Conservation (phyloP, 176 grass and related monocot species). For the Poa annua region DNA sequence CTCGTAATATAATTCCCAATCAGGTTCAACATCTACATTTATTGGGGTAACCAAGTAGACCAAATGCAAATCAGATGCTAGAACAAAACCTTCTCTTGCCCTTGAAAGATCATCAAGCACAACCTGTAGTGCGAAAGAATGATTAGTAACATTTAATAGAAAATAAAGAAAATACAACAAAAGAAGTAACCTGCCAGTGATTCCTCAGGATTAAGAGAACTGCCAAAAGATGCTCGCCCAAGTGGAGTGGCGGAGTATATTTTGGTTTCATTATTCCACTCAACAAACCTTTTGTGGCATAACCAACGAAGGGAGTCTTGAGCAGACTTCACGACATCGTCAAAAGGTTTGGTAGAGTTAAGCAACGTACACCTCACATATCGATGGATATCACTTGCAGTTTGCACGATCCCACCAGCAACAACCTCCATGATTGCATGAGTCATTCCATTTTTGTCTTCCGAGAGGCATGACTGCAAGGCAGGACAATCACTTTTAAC, state of each 20-base stretch:
- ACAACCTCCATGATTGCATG: slow-evolving; percentile 99
- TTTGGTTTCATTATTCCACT: slow-evolving; percentile 80
- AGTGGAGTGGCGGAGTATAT: slow-evolving; percentile 85
- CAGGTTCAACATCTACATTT: slow-evolving; percentile 94
- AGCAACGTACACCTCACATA: slow-evolving; percentile 96
- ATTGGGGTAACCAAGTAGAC: slow-evolving; percentile 94
- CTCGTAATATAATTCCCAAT: slow-evolving; percentile 97
- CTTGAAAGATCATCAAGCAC: slow-evolving; percentile 95
- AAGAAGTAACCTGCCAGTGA: slow-evolving; percentile 67
- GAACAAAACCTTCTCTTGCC: slow-evolving; percentile 95
- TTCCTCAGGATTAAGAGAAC: slow-evolving; percentile 95
- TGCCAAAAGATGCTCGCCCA: slow-evolving; percentile 90
- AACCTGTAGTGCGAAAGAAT: slow-evolving; percentile 56
- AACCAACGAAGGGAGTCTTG: slow-evolving; percentile 98
- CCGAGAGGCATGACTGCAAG: slow-evolving; percentile 91
- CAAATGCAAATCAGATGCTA: slow-evolving; percentile 96
- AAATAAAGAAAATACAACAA: slow-evolving; percentile 35
- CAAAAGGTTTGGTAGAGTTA: slow-evolving; percentile 93
- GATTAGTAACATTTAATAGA: slow-evolving; percentile 25
- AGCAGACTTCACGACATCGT: slow-evolving; percentile 94
- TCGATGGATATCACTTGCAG: slow-evolving; percentile 88
- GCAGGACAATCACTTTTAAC: slow-evolving; percentile 74
- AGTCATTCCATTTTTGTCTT: slow-evolving; percentile 99
- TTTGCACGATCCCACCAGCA: slow-evolving; percentile 94
- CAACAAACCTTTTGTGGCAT: slow-evolving; percentile 85